phyloP scores from a whole-genome alignment of 164 flowering plant genomes.

The Macadamia tetraphylla region DNA sequence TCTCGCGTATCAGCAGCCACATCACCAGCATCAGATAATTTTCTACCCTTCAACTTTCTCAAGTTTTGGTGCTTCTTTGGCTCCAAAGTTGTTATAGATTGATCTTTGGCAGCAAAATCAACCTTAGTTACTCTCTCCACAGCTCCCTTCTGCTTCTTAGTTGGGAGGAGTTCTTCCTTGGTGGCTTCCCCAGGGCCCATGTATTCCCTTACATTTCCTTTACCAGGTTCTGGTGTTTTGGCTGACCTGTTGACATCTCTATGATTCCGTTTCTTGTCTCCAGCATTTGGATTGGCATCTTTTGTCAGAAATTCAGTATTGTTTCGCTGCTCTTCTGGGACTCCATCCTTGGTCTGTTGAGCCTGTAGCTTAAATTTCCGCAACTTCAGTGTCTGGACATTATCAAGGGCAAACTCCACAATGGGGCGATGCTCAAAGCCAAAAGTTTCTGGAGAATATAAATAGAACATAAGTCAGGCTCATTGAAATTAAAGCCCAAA shows the following conservation, averaged over 20 bases:
- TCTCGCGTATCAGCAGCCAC: background rate
- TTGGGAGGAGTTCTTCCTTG: constrained; percentile 11
- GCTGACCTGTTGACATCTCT: constrained; percentile 13
- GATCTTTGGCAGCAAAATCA: constrained; percentile 5
- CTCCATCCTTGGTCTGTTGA: constrained; percentile 24
- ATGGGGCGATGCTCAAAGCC: constrained; percentile 79
- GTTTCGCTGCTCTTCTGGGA: constrained; percentile 15
- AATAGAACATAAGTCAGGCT: background rate
- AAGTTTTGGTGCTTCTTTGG: constrained; percentile 8
- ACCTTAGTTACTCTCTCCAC: too few species aligned
- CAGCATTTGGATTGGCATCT: constrained; percentile 14
- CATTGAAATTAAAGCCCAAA: background rate
- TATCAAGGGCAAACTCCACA: constrained; percentile 85
- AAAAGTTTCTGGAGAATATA: constrained; percentile 57
- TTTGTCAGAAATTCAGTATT: constrained; percentile 9
- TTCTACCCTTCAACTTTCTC: constrained; percentile 12
- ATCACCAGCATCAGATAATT: background rate
- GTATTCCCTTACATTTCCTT: constrained; percentile 17
- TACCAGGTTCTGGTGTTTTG: constrained; percentile 11
- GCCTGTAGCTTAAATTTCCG: constrained; percentile 38
- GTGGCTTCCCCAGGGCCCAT: constrained; percentile 9
- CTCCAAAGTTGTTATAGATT: constrained; percentile 14
- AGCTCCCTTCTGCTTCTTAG: too few species aligned
- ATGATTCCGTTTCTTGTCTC: constrained; percentile 25
- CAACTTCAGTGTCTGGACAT: constrained; percentile 53